Evolutionary conservation across 352 stramenopile species (phyloP).

Genomic region (Pilasporangium apinafurcum): DNA sequence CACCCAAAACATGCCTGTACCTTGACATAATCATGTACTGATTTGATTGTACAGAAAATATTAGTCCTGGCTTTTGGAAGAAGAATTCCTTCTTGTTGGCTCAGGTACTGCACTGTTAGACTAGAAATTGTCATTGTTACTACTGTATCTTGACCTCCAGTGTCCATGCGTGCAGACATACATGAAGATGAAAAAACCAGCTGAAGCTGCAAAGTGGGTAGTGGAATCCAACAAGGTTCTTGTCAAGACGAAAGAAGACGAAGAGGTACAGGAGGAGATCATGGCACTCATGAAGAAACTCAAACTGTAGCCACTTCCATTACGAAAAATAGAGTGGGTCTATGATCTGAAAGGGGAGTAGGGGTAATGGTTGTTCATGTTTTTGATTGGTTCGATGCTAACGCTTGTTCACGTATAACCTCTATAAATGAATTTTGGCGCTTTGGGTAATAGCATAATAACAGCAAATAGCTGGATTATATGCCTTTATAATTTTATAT

Average conservation of each 20-base stretch:
- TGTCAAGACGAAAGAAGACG: slow-evolving; percentile 56
- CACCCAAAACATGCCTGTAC: neutral
- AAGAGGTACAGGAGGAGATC: slow-evolving; percentile 37
- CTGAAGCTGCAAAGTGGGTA: slow-evolving; percentile 39
- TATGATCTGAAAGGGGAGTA: too few relatives aligned
- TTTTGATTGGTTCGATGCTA: neutral
- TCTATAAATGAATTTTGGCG: too few relatives aligned
- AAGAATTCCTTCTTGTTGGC: slow-evolving; percentile 66
- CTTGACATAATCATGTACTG: too few relatives aligned
- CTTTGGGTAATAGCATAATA: too few relatives aligned
- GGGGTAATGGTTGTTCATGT: too few relatives aligned
- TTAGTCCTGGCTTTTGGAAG: slow-evolving; percentile 73
- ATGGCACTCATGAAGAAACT: slow-evolving; percentile 40
- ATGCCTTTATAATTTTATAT: too few relatives aligned
- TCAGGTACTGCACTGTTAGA: slow-evolving; percentile 13
- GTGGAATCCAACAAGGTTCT: slow-evolving; percentile 37
- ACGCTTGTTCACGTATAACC: neutral
- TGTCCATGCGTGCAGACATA: too few relatives aligned
- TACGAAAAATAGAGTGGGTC: too few relatives aligned
- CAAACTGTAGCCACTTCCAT: slow-evolving; percentile 8
- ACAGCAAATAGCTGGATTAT: too few relatives aligned
- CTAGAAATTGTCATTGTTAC: neutral
- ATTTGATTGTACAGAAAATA: slow-evolving; percentile 26
- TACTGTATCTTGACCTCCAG: slow-evolving; percentile 1
- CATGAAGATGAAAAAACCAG: slow-evolving; percentile 51